phyloP scores from a whole-genome alignment of 2,329 filamentous ascomycete genomes.

The Trichophyton mentagrophytes region DNA sequence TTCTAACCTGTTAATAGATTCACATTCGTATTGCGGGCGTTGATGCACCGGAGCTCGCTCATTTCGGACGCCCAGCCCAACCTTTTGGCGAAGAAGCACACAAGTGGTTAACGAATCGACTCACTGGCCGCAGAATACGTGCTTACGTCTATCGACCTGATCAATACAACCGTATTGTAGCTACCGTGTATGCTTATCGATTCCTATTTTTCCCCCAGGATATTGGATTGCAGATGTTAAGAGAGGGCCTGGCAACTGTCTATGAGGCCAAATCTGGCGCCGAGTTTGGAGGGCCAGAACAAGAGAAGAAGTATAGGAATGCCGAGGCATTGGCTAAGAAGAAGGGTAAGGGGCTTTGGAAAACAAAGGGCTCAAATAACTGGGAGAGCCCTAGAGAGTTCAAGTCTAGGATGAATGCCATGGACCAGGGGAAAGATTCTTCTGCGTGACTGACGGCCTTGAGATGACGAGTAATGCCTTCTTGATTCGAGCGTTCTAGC shows the following conservation, averaged over 20 bases:
- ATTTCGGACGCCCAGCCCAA: slow-evolving; percentile 82
- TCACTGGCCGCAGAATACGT: slow-evolving; percentile 61
- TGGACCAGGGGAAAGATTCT: slow-evolving; percentile 18
- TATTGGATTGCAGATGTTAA: slow-evolving; percentile 82
- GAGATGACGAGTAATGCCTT: neutral
- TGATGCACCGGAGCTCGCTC: slow-evolving; percentile 83
- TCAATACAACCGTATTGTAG: slow-evolving; percentile 85
- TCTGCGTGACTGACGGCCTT: neutral
- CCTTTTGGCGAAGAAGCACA: slow-evolving; percentile 72
- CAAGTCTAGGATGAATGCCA: slow-evolving; percentile 50
- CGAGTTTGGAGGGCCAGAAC: slow-evolving; percentile 66
- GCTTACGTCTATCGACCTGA: slow-evolving; percentile 74
- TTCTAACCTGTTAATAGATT: slow-evolving; percentile 39
- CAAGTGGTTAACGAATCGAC: slow-evolving; percentile 61
- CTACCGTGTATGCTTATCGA: slow-evolving; percentile 63
- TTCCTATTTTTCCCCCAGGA: slow-evolving; percentile 50
- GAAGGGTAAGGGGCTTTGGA: slow-evolving; percentile 63
- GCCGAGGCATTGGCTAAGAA: slow-evolving; percentile 47
- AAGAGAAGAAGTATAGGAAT: slow-evolving; percentile 34
- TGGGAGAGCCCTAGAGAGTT: slow-evolving; percentile 81
- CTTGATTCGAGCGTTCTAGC: slow-evolving; percentile 4
- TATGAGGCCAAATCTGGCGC: slow-evolving; percentile 86
- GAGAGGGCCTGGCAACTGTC: slow-evolving; percentile 68
- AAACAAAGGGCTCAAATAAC: slow-evolving; percentile 34
- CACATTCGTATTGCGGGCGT: slow-evolving; percentile 80